Conservation (phyloP, 345 rosid genomes). For the Acer campestre region DNA sequence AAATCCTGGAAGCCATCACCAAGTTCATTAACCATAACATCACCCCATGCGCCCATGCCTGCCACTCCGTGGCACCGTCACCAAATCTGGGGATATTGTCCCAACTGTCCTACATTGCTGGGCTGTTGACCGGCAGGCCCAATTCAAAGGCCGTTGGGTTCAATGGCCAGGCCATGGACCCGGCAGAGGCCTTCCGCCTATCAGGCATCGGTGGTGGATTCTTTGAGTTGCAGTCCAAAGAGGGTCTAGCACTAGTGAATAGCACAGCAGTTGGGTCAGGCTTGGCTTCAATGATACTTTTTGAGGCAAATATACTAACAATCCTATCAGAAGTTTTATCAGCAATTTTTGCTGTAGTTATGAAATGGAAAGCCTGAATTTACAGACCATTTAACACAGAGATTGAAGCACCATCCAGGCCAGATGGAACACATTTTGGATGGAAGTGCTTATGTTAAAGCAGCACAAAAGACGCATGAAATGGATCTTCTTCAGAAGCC, state of each 20-base stretch:
- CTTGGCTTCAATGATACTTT: slow-evolving; percentile 65
- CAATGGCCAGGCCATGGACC: slow-evolving; percentile 40
- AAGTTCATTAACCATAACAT: slow-evolving; percentile 61
- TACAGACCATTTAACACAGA: slow-evolving; percentile 70
- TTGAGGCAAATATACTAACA: slow-evolving; percentile 52
- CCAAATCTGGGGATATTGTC: slow-evolving; percentile 73
- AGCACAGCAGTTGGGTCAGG: slow-evolving; percentile 82
- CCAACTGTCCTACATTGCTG: slow-evolving; percentile 72
- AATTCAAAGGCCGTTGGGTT: slow-evolving; percentile 66
- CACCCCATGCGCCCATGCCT: slow-evolving; percentile 73
- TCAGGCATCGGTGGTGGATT: slow-evolving; percentile 49
- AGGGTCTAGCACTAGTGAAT: slow-evolving; percentile 74
- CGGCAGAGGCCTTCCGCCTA: slow-evolving; percentile 47
- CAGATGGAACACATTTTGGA: too few relatives aligned
- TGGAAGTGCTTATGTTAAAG: slow-evolving; percentile 62
- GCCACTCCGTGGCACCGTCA: slow-evolving; percentile 72
- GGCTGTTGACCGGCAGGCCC: slow-evolving; percentile 61
- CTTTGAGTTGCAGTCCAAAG: slow-evolving; percentile 71
- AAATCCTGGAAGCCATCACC: slow-evolving; percentile 67
- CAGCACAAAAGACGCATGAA: slow-evolving; percentile 58
- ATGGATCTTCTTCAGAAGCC: slow-evolving; percentile 76
- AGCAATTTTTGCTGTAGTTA: slow-evolving; percentile 65
- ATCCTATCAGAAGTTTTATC: slow-evolving; percentile 61
- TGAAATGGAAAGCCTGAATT: slow-evolving; percentile 81
- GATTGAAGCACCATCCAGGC: slow-evolving; percentile 75